Base-by-base conservation (phyloP, 345 rosid species). In the Combretum micranthum region DNA sequence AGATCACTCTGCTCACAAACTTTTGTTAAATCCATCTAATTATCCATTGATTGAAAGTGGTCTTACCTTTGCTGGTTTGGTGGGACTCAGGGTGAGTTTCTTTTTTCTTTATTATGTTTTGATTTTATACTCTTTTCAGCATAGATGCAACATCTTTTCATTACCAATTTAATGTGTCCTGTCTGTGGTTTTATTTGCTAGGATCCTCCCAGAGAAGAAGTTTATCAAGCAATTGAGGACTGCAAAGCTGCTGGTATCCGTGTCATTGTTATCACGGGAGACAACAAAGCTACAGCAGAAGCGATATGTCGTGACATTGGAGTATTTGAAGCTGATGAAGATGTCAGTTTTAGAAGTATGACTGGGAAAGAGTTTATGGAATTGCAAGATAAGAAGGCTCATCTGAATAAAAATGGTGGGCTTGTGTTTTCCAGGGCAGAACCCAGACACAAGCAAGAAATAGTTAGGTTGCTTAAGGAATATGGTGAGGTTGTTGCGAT, bases 141-240 rank as follows among this genome's bases (percentile, higher is more conserved):
- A 32, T 32, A 32, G 39, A 32, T 32, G 39, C 39, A 32, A 32
- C 9, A 11, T 32, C 39, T 32, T 7, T 32, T 32, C 9, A 32
- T 32, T 3, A 11, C 39, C 39, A 32, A 32, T 32, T 32, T 32
- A 4, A 4, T 7, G 39, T 32, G 26, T 55, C 52, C 20, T 18
- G 12, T 9, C 39, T 58, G 58, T 50, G 25, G 42, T 20, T 25
- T 14, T 43, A 49, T 53, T 19, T 62, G 44, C 49, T 26, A 85
- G 93, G 93, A 85, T 69, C 93, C 88, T 60, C 93, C 93, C 39
- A 76, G 93, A 57, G 69, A 68, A 57, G 93, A 85, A 69, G 88
- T 83, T 52, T 58, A 44, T 48, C 81, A 80, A 64, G 93, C 88
- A 56, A 83, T 85, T 67, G 71, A 73, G 72, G 93, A 80, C 67